These are phyloP conservation scores for Alternaria infectoria DNA, from an alignment of 2,329 filamentous ascomycete species.

Conservation along the genomic window DNA sequence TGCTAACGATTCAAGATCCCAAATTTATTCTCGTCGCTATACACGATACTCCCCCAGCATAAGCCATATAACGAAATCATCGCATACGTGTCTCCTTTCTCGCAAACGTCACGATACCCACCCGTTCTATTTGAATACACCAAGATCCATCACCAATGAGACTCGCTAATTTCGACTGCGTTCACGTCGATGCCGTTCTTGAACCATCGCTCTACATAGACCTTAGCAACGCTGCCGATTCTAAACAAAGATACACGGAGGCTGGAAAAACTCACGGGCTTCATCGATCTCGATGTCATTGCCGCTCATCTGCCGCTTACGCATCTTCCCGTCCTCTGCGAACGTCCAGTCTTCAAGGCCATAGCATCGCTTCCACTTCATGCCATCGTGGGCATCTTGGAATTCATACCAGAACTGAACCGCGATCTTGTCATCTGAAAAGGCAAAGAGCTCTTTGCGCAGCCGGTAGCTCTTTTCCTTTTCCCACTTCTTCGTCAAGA, in stretches of 20 bases:
- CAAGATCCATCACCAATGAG: slow-evolving; percentile 62
- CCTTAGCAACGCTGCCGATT: slow-evolving; percentile 10
- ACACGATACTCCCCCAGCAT: slow-evolving; percentile 76
- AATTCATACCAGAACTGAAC: slow-evolving; percentile 94
- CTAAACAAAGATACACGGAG: background rate
- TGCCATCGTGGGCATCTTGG: slow-evolving; percentile 66
- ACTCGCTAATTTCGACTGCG: slow-evolving; percentile 68
- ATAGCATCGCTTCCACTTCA: slow-evolving; percentile 77
- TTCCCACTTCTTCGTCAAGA: slow-evolving; percentile 76
- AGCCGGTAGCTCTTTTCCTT: slow-evolving; percentile 74
- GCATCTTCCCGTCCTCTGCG: slow-evolving; percentile 71
- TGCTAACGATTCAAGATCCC: slow-evolving; percentile 56
- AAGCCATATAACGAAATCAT: slow-evolving; percentile 41
- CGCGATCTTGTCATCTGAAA: slow-evolving; percentile 76
- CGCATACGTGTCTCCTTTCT: background rate
- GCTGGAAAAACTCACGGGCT: slow-evolving; percentile 29
- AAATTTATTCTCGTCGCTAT: slow-evolving; percentile 82
- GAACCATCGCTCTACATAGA: slow-evolving; percentile 67
- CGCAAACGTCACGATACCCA: slow-evolving; percentile 33
- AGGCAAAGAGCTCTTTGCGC: slow-evolving; percentile 84
- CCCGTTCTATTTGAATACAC: slow-evolving; percentile 1
- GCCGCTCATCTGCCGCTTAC: slow-evolving; percentile 77
- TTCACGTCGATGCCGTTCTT: slow-evolving; percentile 73
- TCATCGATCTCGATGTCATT: slow-evolving; percentile 71
- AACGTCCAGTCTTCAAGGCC: slow-evolving; percentile 84